Base-by-base conservation (phyloP, 2,329 filamentous ascomycete species). In the Madurella mycetomatis region DNA sequence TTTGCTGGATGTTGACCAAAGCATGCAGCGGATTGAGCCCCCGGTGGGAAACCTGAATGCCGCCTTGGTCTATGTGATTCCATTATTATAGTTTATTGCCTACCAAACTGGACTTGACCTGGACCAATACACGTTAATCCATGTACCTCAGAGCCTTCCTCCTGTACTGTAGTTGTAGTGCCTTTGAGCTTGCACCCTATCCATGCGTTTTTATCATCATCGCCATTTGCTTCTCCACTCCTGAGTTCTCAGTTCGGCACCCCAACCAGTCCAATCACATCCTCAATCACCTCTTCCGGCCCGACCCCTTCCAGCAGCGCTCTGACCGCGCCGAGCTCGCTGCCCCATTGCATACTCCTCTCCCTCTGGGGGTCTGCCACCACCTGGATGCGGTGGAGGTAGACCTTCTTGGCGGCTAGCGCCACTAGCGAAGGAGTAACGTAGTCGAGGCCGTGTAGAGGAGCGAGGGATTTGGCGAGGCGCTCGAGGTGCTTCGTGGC, bases 311-410 rank as follows among this genome's bases (percentile, higher is more conserved):
- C 82, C 2, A 96, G 71, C 47, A 91, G 62, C 15, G 79, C 76
- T 59, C 81, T 77, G 1, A 96, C 82, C 4, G 88, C 87, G 31
- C 80, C 77, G 0, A 87, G 62, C 50, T 87, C 84, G 69, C 92
- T 96, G 0, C 94, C 94, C 84, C 95, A 99, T 69, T 96, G 90
- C 75, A 96, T 80, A 68, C 91, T 96, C 46, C 91, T 80, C 73
- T 97, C 94, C 54, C 84, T 82, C 57, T 83, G 80, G 1, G 89
- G 80, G 1, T 73, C 18, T 0, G 19, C 71, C 0, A 87, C 83
- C 52, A 96, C 80, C 13, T 81, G 71, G 32, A 99, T 84, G 9
- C 91, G 85, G 72, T 99, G 94, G 16, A 87, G 78, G 66, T 95
- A 99, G 19, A 95, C 81, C 73, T 97, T 97, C 57, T 83, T 83